phyloP scores from a whole-genome alignment of 1,284 basidiomycete genomes.

The Chalciporus sp. region DNA sequence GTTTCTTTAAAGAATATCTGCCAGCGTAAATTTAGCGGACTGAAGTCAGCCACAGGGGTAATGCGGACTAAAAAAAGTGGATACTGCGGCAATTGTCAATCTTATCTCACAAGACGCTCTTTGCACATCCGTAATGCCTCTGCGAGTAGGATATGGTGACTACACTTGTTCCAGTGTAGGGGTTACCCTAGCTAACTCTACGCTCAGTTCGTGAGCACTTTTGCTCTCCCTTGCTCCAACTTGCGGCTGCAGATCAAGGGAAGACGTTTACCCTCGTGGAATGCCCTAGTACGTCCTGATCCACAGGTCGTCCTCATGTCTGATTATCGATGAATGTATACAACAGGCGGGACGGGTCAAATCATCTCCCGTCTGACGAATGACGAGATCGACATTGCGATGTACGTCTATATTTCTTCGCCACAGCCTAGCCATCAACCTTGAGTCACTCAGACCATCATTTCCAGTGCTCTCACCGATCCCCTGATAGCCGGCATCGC shows the following conservation, averaged over 20 bases:
- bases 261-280: conserved; percentile 83
- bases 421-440: neutral
- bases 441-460: conserved; percentile 3
- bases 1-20: neutral
- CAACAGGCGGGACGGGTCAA: conserved; percentile 85
- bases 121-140: conserved; percentile 19
- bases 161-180: neutral
- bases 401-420: conserved; percentile 49
- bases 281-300: conserved; percentile 74
- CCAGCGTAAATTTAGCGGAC: too few relatives aligned
- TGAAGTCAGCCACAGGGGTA: too few relatives aligned
- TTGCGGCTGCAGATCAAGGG: conserved; percentile 62
- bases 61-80: too few relatives aligned
- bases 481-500: conserved; percentile 92
- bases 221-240: conserved; percentile 85
- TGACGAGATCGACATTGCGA: conserved; percentile 87
- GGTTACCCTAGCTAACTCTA: conserved; percentile 3
- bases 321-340: conserved; percentile 2
- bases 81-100: too few relatives aligned
- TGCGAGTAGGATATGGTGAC: conserved; percentile 36
- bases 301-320: neutral
- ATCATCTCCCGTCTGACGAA: conserved; percentile 82
- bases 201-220: conserved; percentile 84
- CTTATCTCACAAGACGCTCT: neutral
- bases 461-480: conserved; percentile 85